phyloP scores from a whole-genome alignment of 1,284 basidiomycete genomes.

The Cryptococcus sp. region DNA sequence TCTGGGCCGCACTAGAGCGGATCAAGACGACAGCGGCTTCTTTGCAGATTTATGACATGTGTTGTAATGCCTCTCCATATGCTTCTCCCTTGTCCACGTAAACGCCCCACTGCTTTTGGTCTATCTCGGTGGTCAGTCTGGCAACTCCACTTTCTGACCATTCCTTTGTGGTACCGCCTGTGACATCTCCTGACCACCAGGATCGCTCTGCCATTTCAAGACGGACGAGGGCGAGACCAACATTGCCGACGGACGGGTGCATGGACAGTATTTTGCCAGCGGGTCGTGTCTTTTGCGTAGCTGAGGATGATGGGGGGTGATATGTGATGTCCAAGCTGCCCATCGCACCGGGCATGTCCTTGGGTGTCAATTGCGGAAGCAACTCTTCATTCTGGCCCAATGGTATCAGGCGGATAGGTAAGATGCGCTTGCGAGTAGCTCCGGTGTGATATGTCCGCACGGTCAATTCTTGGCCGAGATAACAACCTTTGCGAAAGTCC shows the following conservation, averaged over 20 bases:
- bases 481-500: constrained; percentile 97
- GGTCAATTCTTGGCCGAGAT: constrained; percentile 95
- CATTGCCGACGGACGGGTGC: constrained; percentile 19
- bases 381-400: constrained; percentile 9
- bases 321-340: constrained; percentile 37
- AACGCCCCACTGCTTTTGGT: constrained; percentile 35
- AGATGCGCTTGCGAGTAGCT: constrained; percentile 83
- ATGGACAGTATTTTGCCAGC: constrained; percentile 48
- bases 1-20: constrained; percentile 12
- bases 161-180: constrained; percentile 11
- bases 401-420: constrained; percentile 64
- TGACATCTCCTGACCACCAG: constrained; percentile 31
- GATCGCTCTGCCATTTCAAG: constrained; percentile 49
- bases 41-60: constrained; percentile 24
- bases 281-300: constrained; percentile 41
- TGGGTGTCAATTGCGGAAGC: constrained; percentile 11
- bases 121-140: constrained; percentile 30
- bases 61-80: constrained; percentile 28
- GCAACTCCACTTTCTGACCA: constrained; percentile 24
- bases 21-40: constrained; percentile 20
- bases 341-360: neutral
- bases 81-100: constrained; percentile 45
- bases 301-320: constrained; percentile 33
- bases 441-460: constrained; percentile 97
- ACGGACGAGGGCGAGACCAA: constrained; percentile 50